Conservation (phyloP, 495 filamentous ascomycete genomes). For the Aspergillus affinis region DNA sequence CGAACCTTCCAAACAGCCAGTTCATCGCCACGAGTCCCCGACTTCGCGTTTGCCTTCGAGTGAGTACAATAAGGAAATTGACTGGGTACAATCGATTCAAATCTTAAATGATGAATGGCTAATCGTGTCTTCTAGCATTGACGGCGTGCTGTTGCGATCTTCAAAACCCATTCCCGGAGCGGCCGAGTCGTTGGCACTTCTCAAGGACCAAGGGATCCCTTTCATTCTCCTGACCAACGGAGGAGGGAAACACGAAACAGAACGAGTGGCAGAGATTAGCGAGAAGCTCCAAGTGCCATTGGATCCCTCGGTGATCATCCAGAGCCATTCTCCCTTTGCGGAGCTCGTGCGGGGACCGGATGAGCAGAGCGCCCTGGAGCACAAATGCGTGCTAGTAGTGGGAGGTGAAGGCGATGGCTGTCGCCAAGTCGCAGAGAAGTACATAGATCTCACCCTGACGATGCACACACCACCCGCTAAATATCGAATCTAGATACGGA, state of each 20-base stretch:
- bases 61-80: slow-evolving; percentile 39
- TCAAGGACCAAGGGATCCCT: slow-evolving; percentile 70
- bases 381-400: slow-evolving; percentile 76
- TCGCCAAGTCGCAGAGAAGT: slow-evolving; percentile 69
- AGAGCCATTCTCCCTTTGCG: slow-evolving; percentile 81
- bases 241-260: slow-evolving; percentile 73
- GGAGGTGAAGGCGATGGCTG: slow-evolving; percentile 79
- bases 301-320: slow-evolving; percentile 67
- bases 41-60: slow-evolving; percentile 86
- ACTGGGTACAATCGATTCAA: slow-evolving; percentile 1
- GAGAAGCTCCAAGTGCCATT: slow-evolving; percentile 59
- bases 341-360: slow-evolving; percentile 46
- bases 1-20: slow-evolving; percentile 35
- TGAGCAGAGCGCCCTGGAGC: slow-evolving; percentile 45
- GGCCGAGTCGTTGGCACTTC: slow-evolving; percentile 65
- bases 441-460: slow-evolving; percentile 6
- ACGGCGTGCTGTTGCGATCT: slow-evolving; percentile 91
- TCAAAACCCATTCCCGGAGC: slow-evolving; percentile 80
- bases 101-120: slow-evolving; percentile 1
- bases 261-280: slow-evolving; percentile 69
- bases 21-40: slow-evolving; percentile 40
- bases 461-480: background rate
- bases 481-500: slow-evolving; percentile 58
- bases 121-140: slow-evolving; percentile 59
- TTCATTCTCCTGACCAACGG: slow-evolving; percentile 90